A percentile compares a stretch with the other conserved stretches of the same genome.
Evolutionary conservation across 176 grass and related monocot species (phyloP).

Genomic region (Calamus simplicifolius): DNA sequence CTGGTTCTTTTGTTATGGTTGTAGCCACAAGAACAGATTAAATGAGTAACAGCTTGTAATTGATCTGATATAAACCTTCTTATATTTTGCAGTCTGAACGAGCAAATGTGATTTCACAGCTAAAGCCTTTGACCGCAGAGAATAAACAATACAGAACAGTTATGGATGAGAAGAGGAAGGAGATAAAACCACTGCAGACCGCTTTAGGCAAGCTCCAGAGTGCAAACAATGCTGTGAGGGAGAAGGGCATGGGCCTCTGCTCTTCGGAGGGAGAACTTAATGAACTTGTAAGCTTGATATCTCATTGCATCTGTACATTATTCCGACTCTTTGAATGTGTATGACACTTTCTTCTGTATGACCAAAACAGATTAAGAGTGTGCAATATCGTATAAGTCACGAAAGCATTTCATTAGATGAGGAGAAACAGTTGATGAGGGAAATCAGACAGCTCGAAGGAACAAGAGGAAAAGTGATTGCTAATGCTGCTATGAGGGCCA

Average conservation of each 20-base stretch:
- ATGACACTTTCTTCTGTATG: slow-evolving; percentile 13
- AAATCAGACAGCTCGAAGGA: slow-evolving; percentile 87
- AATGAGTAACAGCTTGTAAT: not conserved
- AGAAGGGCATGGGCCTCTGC: slow-evolving; percentile 74
- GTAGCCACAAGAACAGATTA: too few species aligned
- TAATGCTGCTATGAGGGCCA: slow-evolving; percentile 58
- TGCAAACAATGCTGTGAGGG: slow-evolving; percentile 68
- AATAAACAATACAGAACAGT: slow-evolving; percentile 58
- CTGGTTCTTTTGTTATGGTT: too few species aligned
- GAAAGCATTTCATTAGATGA: slow-evolving; percentile 81
- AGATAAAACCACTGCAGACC: slow-evolving; percentile 65
- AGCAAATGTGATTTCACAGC: slow-evolving; percentile 39
- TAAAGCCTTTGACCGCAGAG: slow-evolving; percentile 68
- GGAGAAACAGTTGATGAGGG: slow-evolving; percentile 80
- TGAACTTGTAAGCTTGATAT: slow-evolving; percentile 41
- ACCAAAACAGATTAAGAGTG: slow-evolving; percentile 53
- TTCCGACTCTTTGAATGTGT: not conserved
- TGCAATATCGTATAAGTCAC: slow-evolving; percentile 75
- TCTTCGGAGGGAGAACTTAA: slow-evolving; percentile 93
- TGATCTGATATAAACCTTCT: not conserved
- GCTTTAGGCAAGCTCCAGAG: slow-evolving; percentile 71
- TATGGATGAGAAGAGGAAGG: slow-evolving; percentile 66
- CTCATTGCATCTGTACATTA: not conserved
- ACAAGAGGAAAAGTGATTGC: slow-evolving; percentile 71
- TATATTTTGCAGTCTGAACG: slow-evolving; percentile 57